A percentile compares a stretch with the other conserved stretches of the same genome.
These are phyloP conservation scores for Ceratobasidium papillatum DNA, from an alignment of 1,284 basidiomycete species.

Conservation along the genomic window DNA sequence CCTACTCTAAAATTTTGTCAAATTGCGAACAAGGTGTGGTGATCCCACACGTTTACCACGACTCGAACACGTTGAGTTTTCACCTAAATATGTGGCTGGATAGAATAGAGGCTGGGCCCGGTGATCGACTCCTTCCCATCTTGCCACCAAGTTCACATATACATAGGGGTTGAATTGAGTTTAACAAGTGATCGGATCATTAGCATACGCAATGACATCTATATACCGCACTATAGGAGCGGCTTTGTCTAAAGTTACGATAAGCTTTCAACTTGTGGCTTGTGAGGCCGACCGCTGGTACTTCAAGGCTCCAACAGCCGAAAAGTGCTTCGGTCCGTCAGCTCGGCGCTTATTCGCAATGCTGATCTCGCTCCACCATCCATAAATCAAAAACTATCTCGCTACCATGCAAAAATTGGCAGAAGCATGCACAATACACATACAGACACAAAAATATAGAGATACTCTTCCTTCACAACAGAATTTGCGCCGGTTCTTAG, in stretches of 20 bases:
- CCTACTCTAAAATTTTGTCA: background rate
- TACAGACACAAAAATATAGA: background rate
- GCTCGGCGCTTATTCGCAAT: background rate
- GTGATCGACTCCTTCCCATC: background rate
- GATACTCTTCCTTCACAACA: constrained; percentile 29
- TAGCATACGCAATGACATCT: background rate
- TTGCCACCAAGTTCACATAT: background rate
- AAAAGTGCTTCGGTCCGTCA: background rate
- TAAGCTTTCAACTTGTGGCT: background rate
- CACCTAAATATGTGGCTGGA: background rate
- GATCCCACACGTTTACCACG: constrained; percentile 26
- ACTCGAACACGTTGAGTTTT: constrained; percentile 10
- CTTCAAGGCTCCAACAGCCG: background rate
- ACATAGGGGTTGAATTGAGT: background rate
- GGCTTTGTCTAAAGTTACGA: background rate
- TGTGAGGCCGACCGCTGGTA: background rate
- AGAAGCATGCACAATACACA: constrained; percentile 27
- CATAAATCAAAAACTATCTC: background rate
- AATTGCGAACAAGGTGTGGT: constrained; percentile 11
- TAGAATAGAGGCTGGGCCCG: constrained; percentile 11
- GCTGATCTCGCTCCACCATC: background rate
- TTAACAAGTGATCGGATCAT: constrained; percentile 1
- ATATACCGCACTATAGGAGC: too few species aligned
- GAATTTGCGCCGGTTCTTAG: constrained; percentile 11
- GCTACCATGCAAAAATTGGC: background rate